Evolutionary conservation across 805 yeast species (phyloP).

Genomic region (Ogataea dorogensis): DNA sequence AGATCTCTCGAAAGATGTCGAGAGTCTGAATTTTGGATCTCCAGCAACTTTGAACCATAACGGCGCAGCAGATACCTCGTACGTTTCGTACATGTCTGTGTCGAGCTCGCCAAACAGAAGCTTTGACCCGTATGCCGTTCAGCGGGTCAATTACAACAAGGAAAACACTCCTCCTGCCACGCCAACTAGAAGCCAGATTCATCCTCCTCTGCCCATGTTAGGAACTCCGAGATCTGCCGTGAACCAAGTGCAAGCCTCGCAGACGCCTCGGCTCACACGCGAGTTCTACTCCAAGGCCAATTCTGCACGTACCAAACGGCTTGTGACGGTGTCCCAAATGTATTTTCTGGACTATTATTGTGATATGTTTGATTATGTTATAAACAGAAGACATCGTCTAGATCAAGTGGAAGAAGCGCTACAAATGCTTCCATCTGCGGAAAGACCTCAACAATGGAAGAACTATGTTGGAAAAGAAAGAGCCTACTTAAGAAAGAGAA

Average conservation of each 20-base stretch:
- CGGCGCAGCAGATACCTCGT: constrained; percentile 23
- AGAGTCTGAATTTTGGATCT: constrained; percentile 32
- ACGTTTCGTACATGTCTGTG: constrained; percentile 30
- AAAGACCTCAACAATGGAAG: constrained; percentile 63
- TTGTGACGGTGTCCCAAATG: constrained; percentile 89
- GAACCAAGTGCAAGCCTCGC: constrained; percentile 22
- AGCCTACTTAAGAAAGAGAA: constrained; percentile 77
- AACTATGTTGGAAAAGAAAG: constrained; percentile 82
- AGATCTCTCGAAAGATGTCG: constrained; percentile 36
- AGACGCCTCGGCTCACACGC: constrained; percentile 28
- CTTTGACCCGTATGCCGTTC: constrained; percentile 23
- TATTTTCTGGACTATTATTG: constrained; percentile 94
- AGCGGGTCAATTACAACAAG: constrained; percentile 40
- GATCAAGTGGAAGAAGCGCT: constrained; percentile 62
- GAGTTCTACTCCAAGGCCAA: constrained; percentile 61
- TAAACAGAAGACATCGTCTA: constrained; percentile 81
- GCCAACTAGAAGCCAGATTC: constrained; percentile 24
- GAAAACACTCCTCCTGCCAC: constrained; percentile 39
- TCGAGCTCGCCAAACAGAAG: constrained; percentile 33
- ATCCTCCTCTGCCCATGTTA: constrained; percentile 20
- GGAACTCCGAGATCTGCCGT: constrained; percentile 26
- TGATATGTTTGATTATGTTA: constrained; percentile 91
- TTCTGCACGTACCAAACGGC: constrained; percentile 73
- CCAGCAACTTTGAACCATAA: constrained; percentile 25
- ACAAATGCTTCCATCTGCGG: constrained; percentile 32